Conservation (phyloP, 305 asterid genomes). For the Ajuga reptans region DNA sequence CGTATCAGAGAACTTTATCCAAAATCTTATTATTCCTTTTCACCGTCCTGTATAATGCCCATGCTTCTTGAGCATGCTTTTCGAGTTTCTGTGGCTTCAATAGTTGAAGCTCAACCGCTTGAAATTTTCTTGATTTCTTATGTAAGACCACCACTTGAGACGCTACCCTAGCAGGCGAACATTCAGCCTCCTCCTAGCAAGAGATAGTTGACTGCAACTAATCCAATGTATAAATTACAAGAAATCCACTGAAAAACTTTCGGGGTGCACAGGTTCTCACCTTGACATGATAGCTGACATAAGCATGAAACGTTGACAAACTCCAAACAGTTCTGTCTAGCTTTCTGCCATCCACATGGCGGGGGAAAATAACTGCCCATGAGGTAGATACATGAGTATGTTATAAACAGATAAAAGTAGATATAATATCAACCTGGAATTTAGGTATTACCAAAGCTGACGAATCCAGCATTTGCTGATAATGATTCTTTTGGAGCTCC, state of each 20-base stretch:
- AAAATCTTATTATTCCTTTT: background rate
- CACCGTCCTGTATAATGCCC: background rate
- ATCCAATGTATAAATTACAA: background rate
- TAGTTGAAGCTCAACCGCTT: background rate
- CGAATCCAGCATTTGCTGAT: constrained; percentile 87
- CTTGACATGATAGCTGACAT: constrained; percentile 94
- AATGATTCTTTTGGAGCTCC: constrained; percentile 59
- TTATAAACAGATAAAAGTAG: constrained; percentile 2
- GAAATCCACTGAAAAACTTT: background rate
- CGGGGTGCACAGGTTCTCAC: constrained; percentile 34
- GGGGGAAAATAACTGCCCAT: constrained; percentile 69
- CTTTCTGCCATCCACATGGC: constrained; percentile 88
- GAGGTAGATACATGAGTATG: constrained; percentile 24
- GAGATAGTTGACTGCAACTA: background rate
- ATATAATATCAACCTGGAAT: constrained; percentile 18
- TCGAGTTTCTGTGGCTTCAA: constrained; percentile 1
- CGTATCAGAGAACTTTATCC: background rate
- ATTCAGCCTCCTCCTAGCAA: constrained; percentile 3
- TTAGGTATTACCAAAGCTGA: constrained; percentile 65
- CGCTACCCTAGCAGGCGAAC: background rate
- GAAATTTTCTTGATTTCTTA: background rate
- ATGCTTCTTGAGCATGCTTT: background rate
- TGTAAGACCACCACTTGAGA: background rate
- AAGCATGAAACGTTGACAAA: constrained; percentile 87
- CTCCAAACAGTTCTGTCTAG: constrained; percentile 94